Percentiles rank a stretch among this genome's conserved stretches.
Conservation (phyloP, 495 filamentous ascomycete species). For the Delitschia confertaspora region DNA sequence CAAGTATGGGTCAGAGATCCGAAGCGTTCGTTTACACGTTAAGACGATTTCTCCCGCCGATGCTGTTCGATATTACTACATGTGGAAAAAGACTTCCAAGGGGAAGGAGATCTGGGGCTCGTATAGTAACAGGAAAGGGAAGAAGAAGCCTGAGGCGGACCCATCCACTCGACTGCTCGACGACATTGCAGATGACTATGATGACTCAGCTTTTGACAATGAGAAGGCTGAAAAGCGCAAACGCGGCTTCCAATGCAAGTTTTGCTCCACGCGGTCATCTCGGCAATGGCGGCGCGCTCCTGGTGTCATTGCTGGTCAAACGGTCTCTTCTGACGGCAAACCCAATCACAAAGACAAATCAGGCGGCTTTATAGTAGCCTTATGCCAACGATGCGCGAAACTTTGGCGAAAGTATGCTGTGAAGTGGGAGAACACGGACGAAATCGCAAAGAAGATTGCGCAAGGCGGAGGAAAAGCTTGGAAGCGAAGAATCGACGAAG, state of each 20-base stretch:
- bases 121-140: conserved; percentile 73
- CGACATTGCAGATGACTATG: conserved; percentile 84
- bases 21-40: conserved; percentile 73
- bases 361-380: conserved; percentile 64
- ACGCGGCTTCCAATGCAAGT: conserved; percentile 87
- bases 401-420: conserved; percentile 93
- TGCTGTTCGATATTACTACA: conserved; percentile 89
- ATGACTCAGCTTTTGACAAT: conserved; percentile 94
- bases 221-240: conserved; percentile 73
- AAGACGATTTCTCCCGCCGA: conserved; percentile 67
- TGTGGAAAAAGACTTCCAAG: conserved; percentile 90
- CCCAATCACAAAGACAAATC: conserved; percentile 64
- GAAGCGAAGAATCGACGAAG: conserved; percentile 85
- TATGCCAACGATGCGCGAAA: conserved; percentile 82
- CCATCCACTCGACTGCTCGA: conserved; percentile 68
- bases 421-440: conserved; percentile 92
- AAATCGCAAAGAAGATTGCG: conserved; percentile 80
- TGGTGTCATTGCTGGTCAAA: conserved; percentile 59
- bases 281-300: conserved; percentile 91
- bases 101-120: conserved; percentile 84
- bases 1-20: conserved; percentile 85
- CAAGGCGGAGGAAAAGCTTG: conserved; percentile 73
- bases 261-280: conserved; percentile 69
- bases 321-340: conserved; percentile 55
- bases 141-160: conserved; percentile 52